Evolutionary conservation across 768 basidiomycete species (phyloP), one percentile per base, ranked within the genome.

Genomic region (Pholiota conissans): DNA sequence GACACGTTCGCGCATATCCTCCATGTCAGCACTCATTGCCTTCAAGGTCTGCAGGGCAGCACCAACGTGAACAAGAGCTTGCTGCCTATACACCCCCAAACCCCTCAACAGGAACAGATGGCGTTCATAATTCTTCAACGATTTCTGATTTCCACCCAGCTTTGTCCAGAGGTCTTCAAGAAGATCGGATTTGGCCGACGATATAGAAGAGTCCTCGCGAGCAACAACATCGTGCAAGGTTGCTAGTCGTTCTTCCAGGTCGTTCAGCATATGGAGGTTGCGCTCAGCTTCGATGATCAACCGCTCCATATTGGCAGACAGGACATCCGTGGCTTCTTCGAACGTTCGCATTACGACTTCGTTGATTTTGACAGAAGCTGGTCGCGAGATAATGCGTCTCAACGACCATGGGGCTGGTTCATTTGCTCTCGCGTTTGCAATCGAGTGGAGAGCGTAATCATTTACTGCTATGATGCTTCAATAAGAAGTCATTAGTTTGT

Each of bases 401-500:
- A 81, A 52, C 7, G 71, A 67, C 55, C 68, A 69, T 6, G 64
- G 64, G 3, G 72, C 67, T 3, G 69, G 67, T 35, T 72, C 73
- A 60, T 67, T 75, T 49, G 77, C 58, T 13, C 73, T 72, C 9
- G 76, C 76, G 9, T 63, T 66, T 63, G 77, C 78, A 32, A 92
- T 90, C 8, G 79, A 75, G 9, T 76, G 73, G 49, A 90, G 73
- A 1, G 87, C 91, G 62, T 88, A 84, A 54, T 85, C 85, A 59
- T 90, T 92, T 50, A 90, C 77, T 0, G 90, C 87, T 71, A 89
- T 79, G 63, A 91, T 84, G 45, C 89, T 91, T 54, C 18, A 5
- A 18, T 28, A 10, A 65, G 46, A 46, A 37, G 32, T 55, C 34
- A 56, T 54, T 28, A 40, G 7, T 27, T 22, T n/a, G 46, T 29